These are phyloP conservation scores for Kalmanozyma brasiliensis DNA, from an alignment of 1,284 basidiomycete species.

Conservation along the genomic window DNA sequence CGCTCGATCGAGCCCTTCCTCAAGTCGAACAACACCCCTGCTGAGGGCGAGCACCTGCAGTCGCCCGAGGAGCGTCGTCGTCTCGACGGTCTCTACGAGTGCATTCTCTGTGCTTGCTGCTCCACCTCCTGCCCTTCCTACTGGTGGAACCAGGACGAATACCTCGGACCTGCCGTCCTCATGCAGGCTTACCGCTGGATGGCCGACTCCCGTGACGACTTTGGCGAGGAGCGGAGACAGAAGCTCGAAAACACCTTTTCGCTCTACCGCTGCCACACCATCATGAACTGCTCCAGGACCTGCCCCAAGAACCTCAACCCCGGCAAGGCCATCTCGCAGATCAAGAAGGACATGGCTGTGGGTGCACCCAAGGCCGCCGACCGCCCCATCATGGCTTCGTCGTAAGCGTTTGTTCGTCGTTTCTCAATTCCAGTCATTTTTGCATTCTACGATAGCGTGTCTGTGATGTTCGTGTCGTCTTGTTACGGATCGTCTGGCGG, in stretches of 20 bases:
- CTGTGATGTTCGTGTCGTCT: too few species aligned
- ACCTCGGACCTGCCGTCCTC: slow-evolving; percentile 93
- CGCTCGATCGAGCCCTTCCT: slow-evolving; percentile 85
- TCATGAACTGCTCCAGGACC: slow-evolving; percentile 94
- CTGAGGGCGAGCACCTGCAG: slow-evolving; percentile 82
- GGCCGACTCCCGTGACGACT: slow-evolving; percentile 90
- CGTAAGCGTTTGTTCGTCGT: slow-evolving; percentile 12
- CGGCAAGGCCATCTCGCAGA: slow-evolving; percentile 65
- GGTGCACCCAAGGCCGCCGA: slow-evolving; percentile 56
- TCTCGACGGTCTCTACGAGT: slow-evolving; percentile 95
- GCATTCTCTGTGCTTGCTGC: slow-evolving; percentile 74
- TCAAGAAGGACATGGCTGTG: slow-evolving; percentile 67
- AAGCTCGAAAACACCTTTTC: slow-evolving; percentile 94
- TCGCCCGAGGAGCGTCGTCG: slow-evolving; percentile 91
- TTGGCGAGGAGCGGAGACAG: slow-evolving; percentile 85
- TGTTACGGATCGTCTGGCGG: too few species aligned
- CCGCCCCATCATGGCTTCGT: slow-evolving; percentile 60
- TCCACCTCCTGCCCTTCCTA: slow-evolving; percentile 90
- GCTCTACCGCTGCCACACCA: slow-evolving; percentile 81
- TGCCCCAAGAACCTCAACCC: slow-evolving; percentile 93
- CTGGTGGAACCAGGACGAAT: slow-evolving; percentile 99
- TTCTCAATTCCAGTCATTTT: not conserved
- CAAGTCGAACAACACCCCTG: slow-evolving; percentile 63
- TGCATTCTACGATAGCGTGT: not conserved
- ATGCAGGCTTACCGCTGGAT: slow-evolving; percentile 91